A percentile compares a stretch with the other conserved stretches of the same genome.
Evolutionary conservation across 495 filamentous ascomycete species (phyloP).

Genomic region (Aspergillus hancockii): DNA sequence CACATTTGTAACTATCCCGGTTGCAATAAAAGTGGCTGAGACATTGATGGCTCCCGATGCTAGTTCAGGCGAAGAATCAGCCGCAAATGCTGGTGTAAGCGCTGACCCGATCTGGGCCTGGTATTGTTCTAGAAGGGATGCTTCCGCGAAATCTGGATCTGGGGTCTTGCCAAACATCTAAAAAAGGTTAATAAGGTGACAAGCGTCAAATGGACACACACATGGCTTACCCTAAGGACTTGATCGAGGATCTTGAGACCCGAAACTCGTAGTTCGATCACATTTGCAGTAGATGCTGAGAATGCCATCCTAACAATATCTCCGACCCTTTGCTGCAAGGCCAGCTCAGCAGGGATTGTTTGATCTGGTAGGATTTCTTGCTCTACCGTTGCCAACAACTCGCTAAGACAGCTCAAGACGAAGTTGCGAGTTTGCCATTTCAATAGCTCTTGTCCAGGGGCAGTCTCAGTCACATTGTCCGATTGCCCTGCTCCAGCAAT

Average conservation of each 20-base stretch:
- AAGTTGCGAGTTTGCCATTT: slow-evolving; percentile 97
- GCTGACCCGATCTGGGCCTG: slow-evolving; percentile 98
- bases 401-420: slow-evolving; percentile 86
- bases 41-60: slow-evolving; percentile 95
- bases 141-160: slow-evolving; percentile 95
- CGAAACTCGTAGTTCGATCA: slow-evolving; percentile 84
- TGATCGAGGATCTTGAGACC: slow-evolving; percentile 92
- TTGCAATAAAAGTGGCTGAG: slow-evolving; percentile 95
- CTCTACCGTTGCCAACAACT: slow-evolving; percentile 72
- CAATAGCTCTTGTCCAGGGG: slow-evolving; percentile 78
- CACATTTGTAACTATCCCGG: slow-evolving; percentile 94
- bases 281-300: slow-evolving; percentile 91
- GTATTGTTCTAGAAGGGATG: slow-evolving; percentile 93
- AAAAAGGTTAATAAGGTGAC: slow-evolving; percentile 18
- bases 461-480: slow-evolving; percentile 58
- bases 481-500: slow-evolving; percentile 62
- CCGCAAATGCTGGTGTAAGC: slow-evolving; percentile 92
- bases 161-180: slow-evolving; percentile 92
- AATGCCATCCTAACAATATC: slow-evolving; percentile 98
- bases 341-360: slow-evolving; percentile 68
- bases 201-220: slow-evolving; percentile 1
- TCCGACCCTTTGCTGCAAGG: slow-evolving; percentile 79
- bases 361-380: slow-evolving; percentile 71
- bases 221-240: slow-evolving; percentile 68
- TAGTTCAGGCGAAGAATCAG: slow-evolving; percentile 92